Evolutionary conservation across 108 stramenopile species (phyloP).

Genomic region (Stephanodiscus minutulus): DNA sequence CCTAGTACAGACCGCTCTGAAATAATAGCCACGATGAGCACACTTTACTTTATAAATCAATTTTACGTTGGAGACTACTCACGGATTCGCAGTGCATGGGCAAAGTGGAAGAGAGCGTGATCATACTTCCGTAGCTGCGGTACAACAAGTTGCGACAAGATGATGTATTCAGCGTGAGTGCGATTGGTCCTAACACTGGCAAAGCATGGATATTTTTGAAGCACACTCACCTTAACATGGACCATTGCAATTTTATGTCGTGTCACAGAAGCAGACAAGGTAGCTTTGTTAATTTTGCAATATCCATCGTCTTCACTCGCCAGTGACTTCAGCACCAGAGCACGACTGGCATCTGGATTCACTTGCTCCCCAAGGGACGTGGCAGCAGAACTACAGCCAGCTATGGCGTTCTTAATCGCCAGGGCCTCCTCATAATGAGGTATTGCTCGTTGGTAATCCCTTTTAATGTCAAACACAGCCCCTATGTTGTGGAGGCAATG

Average conservation of each 20-base stretch:
- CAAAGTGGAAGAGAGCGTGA: conserved; percentile 34
- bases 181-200: neutral
- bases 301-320: conserved; percentile 20
- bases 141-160: neutral
- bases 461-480: conserved; percentile 39
- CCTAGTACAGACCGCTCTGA: conserved; percentile 39
- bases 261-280: conserved; percentile 39
- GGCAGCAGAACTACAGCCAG: conserved; percentile 22
- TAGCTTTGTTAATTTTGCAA: conserved; percentile 24
- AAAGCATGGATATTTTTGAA: neutral
- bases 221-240: conserved; percentile 28
- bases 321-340: conserved; percentile 25
- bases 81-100: conserved; percentile 40
- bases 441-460: conserved; percentile 40
- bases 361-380: conserved; percentile 7
- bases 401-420: conserved; percentile 37
- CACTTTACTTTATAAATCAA: neutral
- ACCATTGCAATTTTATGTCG: conserved; percentile 33
- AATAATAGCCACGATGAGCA: neutral
- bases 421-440: conserved; percentile 48
- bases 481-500: conserved; percentile 49
- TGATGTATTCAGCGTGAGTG: neutral
- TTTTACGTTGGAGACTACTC: neutral
- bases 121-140: conserved; percentile 29
- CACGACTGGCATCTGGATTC: conserved; percentile 23